These are phyloP conservation scores for Phaeotremella fagi DNA, from an alignment of 768 basidiomycete genomes.

Conservation along the genomic window DNA sequence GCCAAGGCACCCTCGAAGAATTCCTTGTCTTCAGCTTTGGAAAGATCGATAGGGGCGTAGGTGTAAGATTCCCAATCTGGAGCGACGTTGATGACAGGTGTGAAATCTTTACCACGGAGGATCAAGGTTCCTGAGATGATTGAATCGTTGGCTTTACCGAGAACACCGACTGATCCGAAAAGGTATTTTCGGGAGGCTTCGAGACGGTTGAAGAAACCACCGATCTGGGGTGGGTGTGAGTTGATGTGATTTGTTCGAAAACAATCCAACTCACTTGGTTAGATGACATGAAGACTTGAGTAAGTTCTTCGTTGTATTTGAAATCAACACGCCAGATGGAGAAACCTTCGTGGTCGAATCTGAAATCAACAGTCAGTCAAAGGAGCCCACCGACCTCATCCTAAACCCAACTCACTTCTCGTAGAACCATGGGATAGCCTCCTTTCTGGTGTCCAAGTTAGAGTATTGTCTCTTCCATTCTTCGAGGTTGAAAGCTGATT, in stretches of 20 bases:
- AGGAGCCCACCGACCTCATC: neutral
- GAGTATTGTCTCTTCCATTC: slow-evolving; percentile 98
- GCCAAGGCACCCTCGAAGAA: slow-evolving; percentile 91
- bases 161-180: slow-evolving; percentile 87
- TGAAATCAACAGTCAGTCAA: slow-evolving; percentile 41
- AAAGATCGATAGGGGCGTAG: slow-evolving; percentile 71
- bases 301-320: slow-evolving; percentile 94
- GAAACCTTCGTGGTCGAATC: slow-evolving; percentile 84
- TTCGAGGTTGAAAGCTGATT: slow-evolving; percentile 51
- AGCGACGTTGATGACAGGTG: slow-evolving; percentile 42
- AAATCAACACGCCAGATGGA: slow-evolving; percentile 88
- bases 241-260: neutral
- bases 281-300: slow-evolving; percentile 85
- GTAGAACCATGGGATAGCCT: slow-evolving; percentile 94
- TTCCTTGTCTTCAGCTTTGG: slow-evolving; percentile 67
- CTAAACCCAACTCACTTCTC: slow-evolving; percentile 61
- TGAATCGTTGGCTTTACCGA: slow-evolving; percentile 72
- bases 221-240: slow-evolving; percentile 54
- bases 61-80: slow-evolving; percentile 68
- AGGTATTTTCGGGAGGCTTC: slow-evolving; percentile 96
- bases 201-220: slow-evolving; percentile 93
- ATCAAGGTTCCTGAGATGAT: slow-evolving; percentile 78
- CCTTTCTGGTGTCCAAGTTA: slow-evolving; percentile 93
- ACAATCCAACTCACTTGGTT: slow-evolving; percentile 55
- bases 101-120: slow-evolving; percentile 61